Conservation (phyloP, 495 filamentous ascomycete genomes). For the Penicillium salamii region DNA sequence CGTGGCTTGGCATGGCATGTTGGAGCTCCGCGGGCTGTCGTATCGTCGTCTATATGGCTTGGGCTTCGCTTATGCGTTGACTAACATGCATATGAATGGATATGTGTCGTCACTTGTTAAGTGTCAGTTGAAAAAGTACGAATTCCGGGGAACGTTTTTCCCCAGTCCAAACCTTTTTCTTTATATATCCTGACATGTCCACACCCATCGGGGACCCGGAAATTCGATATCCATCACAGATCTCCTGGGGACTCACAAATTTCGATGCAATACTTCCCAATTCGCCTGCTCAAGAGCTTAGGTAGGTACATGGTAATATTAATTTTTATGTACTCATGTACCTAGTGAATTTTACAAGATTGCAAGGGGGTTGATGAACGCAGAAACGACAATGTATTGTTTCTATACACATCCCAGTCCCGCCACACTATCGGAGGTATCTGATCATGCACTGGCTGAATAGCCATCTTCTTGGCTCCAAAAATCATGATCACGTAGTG, state of each 20-base stretch:
- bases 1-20: constrained; percentile 17
- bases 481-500: constrained; percentile 36
- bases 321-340: too few species aligned
- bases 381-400: constrained; percentile 40
- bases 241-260: too few species aligned
- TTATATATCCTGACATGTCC: neutral
- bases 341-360: neutral
- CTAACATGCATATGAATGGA: neutral
- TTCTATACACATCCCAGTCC: constrained; percentile 47
- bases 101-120: neutral
- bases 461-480: constrained; percentile 32
- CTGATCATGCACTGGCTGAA: constrained; percentile 21
- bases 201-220: too few species aligned
- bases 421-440: constrained; percentile 23
- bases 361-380: constrained; percentile 13
- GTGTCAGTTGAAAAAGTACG: too few species aligned
- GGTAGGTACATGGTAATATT: too few species aligned
- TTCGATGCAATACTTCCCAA: too few species aligned
- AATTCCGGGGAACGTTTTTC: too few species aligned
- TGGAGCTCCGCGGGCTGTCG: constrained; percentile 1
- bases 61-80: neutral
- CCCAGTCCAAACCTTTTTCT: neutral
- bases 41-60: constrained; percentile 3
- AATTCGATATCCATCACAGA: too few species aligned
- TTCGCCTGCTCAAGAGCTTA: too few species aligned